Percentiles rank a stretch among this genome's conserved stretches.
These are phyloP conservation scores for Trypanosoma brucei DNA, from an alignment of 208 protist species.

Conservation along the genomic window DNA sequence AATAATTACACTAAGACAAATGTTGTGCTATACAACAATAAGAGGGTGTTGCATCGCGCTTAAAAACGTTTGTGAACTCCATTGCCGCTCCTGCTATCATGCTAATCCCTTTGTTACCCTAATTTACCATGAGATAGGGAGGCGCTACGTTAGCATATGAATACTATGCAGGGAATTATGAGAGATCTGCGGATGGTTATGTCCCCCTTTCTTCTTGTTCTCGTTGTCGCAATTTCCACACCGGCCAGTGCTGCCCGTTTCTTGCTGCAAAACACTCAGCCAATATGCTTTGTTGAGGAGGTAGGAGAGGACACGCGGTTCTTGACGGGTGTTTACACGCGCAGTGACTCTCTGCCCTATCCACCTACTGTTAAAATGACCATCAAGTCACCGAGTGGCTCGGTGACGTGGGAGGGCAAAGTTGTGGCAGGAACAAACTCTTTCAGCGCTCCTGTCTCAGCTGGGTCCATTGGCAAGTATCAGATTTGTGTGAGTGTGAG, in stretches of 20 bases:
- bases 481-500: conserved; percentile 23
- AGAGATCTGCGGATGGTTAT: too few relatives aligned
- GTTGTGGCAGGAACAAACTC: conserved; percentile 19
- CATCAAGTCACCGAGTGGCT: conserved; percentile 7
- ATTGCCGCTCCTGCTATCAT: too few relatives aligned
- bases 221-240: not conserved
- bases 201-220: not conserved
- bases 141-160: too few relatives aligned
- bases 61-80: too few relatives aligned
- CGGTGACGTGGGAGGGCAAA: not conserved
- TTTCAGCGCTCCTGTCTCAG: conserved; percentile 9
- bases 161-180: too few relatives aligned
- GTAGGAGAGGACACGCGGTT: conserved; percentile 21
- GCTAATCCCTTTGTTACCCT: too few relatives aligned
- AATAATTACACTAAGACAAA: not conserved
- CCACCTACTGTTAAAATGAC: not conserved
- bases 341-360: conserved; percentile 1
- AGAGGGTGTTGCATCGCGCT: too few relatives aligned
- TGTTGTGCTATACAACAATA: too few relatives aligned
- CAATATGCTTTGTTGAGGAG: conserved; percentile 66
- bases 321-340: conserved; percentile 50
- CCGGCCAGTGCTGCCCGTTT: conserved; percentile 32
- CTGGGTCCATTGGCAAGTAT: conserved; percentile 14
- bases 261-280: conserved; percentile 29
- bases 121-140: too few relatives aligned